Evolutionary conservation across 139 green algal species (phyloP), one percentile per base, ranked within the genome.

Genomic region (Gonium pectorale): DNA sequence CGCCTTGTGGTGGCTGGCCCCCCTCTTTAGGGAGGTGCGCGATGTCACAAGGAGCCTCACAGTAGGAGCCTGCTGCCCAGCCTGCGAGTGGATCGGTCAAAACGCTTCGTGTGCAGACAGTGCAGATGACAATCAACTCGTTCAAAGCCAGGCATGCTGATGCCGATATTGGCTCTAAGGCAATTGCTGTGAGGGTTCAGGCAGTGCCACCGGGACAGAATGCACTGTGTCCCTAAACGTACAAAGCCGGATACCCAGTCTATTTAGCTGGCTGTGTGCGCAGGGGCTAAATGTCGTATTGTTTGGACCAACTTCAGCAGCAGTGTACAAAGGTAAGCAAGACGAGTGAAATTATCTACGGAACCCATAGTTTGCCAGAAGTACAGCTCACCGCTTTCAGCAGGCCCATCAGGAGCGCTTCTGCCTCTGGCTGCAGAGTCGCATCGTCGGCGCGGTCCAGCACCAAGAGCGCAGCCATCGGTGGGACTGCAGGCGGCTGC

Each of bases 401-500:
- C 77, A 83, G 40, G 9, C 5, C 33, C n/a, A 29, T 52, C 40
- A 83, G 77, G 2, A 31, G 35, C 5, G 43, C 40, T 5, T 5
- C 22, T 37, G 66, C 77, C 2, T 46, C 54, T 3, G 27, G 46
- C 43, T 60, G 3, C 27, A 63, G 15, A 4, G 51, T 3, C 5
- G 60, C 46, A 37, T 83, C 77, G 40, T 83, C 77, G 2, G 77
- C 77, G 44, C 73, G 67, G 77, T 83, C 77, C 60, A 83, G 40
- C 21, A 82, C 37, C 38, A 83, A 3, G 56, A 83, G 35, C 11
- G 52, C 37, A 5, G 67, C 22, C 11, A 51, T 41, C 1, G 13
- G 24, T 56, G 31, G 24, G 29, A 80, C 29, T 37, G 40, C 70
- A 64, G n/a, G n/a, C n/a, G n/a, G n/a, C n/a, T n/a, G 38, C 24